Conservation (phyloP, 148 eudicot genomes). For the Spergularia bocconei region DNA sequence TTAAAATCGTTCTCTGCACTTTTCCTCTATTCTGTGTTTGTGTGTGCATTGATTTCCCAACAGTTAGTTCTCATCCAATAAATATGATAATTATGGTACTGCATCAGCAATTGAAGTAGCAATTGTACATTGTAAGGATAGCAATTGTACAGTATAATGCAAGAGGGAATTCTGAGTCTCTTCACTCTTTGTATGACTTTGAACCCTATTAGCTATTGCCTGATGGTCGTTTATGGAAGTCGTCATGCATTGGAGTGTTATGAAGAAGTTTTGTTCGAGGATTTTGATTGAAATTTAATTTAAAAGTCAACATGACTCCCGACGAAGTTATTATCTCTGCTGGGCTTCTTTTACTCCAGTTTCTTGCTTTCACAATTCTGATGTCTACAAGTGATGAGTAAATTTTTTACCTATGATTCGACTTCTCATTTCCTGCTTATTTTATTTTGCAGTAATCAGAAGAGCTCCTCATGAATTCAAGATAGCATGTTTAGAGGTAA, state of each 20-base stretch:
- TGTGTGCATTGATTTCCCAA: too few relatives aligned
- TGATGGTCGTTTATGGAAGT: neutral
- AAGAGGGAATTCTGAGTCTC: too few relatives aligned
- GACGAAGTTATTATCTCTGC: neutral
- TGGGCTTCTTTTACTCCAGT: neutral
- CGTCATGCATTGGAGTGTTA: neutral
- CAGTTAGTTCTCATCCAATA: too few relatives aligned
- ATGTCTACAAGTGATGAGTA: too few relatives aligned
- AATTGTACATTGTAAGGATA: too few relatives aligned
- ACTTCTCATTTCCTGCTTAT: neutral
- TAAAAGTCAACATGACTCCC: neutral
- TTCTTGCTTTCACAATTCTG: neutral
- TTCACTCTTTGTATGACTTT: too few relatives aligned
- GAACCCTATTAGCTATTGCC: neutral
- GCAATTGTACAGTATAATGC: too few relatives aligned
- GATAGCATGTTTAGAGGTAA: conserved; percentile 98
- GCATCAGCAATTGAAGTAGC: too few relatives aligned
- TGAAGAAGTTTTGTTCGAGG: neutral
- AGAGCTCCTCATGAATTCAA: conserved; percentile 99
- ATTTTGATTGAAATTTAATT: neutral
- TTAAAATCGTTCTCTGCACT: too few relatives aligned
- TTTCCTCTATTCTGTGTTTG: too few relatives aligned
- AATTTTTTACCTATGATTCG: neutral
- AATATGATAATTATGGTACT: too few relatives aligned
- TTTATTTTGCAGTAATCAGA: conserved; percentile 67